Percentiles rank a stretch among this genome's conserved stretches.
phyloP scores from a whole-genome alignment of 768 basidiomycete genomes.

The Auriscalpium orientale region DNA sequence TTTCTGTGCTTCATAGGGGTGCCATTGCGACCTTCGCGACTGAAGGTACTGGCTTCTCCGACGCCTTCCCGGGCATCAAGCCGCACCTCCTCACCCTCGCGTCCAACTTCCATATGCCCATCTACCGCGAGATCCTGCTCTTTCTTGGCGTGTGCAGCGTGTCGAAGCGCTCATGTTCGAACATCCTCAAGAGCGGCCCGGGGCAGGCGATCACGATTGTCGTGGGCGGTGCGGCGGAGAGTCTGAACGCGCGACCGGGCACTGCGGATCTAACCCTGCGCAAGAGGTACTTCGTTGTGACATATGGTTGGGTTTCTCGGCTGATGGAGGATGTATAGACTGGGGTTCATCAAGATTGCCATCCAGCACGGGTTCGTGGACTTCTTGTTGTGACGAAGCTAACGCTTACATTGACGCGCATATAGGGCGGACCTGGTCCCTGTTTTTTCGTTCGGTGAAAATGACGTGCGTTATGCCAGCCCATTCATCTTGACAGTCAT shows the following conservation, averaged over 20 bases:
- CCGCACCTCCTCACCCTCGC: constrained; percentile 90
- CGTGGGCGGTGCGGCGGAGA: constrained; percentile 94
- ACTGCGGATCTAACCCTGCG: constrained; percentile 85
- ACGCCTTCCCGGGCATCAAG: constrained; percentile 81
- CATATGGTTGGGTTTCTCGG: background rate
- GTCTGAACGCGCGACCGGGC: constrained; percentile 90
- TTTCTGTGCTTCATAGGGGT: constrained; percentile 46
- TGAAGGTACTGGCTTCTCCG: constrained; percentile 92
- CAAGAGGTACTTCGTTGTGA: constrained; percentile 42
- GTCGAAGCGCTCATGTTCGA: constrained; percentile 82
- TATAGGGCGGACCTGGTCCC: constrained; percentile 89
- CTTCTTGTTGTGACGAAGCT: background rate
- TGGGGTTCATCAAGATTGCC: constrained; percentile 94
- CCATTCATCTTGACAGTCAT: background rate
- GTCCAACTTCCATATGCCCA: constrained; percentile 85
- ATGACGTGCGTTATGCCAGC: constrained; percentile 59
- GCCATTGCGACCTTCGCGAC: constrained; percentile 94
- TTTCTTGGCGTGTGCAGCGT: constrained; percentile 89
- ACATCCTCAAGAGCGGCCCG: constrained; percentile 54
- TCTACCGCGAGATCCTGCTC: constrained; percentile 89
- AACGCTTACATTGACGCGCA: constrained; percentile 1
- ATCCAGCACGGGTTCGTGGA: constrained; percentile 72
- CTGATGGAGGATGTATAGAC: constrained; percentile 29
- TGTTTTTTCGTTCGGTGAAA: constrained; percentile 98
- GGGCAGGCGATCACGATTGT: constrained; percentile 81